These are phyloP conservation scores for Nannizziopsis arthrosporioides DNA, from an alignment of 2,329 filamentous ascomycete genomes.

Conservation along the genomic window DNA sequence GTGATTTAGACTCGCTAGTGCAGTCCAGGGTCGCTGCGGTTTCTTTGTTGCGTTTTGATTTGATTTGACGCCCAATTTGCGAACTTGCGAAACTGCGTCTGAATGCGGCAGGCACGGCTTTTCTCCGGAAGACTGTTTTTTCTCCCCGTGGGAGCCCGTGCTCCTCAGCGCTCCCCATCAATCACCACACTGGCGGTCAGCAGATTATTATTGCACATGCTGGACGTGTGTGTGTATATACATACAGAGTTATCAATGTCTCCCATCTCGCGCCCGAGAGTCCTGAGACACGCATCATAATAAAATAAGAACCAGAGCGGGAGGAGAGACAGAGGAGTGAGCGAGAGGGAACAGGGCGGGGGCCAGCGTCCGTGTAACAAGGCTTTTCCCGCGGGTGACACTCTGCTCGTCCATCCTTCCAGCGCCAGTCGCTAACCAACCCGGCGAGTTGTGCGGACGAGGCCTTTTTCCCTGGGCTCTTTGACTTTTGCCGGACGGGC, in stretches of 20 bases:
- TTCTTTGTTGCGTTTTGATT: too few relatives aligned
- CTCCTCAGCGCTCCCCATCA: background rate
- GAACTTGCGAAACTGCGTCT: too few relatives aligned
- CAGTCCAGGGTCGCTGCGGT: too few relatives aligned
- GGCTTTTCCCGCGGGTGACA: slow-evolving; percentile 8
- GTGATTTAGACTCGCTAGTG: too few relatives aligned
- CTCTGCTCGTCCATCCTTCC: slow-evolving; percentile 2
- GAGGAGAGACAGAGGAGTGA: background rate
- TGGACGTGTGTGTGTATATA: too few relatives aligned
- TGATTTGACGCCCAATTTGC: too few relatives aligned
- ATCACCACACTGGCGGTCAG: background rate
- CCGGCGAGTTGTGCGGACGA: background rate
- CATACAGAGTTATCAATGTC: too few relatives aligned
- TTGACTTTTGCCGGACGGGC: too few relatives aligned
- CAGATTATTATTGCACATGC: too few relatives aligned
- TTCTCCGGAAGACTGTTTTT: too few relatives aligned
- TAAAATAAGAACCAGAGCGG: background rate
- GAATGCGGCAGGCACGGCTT: too few relatives aligned
- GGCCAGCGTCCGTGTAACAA: slow-evolving; percentile 1
- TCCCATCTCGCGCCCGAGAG: background rate
- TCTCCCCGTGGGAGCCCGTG: background rate
- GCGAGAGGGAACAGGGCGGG: background rate
- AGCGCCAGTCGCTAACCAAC: slow-evolving; percentile 12
- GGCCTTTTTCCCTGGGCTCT: background rate
- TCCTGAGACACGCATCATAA: background rate